A percentile compares a stretch with the other conserved stretches of the same genome.
phyloP scores from a whole-genome alignment of 176 grass and related monocot genomes.

The Rhipidocladum racemiflorum region DNA sequence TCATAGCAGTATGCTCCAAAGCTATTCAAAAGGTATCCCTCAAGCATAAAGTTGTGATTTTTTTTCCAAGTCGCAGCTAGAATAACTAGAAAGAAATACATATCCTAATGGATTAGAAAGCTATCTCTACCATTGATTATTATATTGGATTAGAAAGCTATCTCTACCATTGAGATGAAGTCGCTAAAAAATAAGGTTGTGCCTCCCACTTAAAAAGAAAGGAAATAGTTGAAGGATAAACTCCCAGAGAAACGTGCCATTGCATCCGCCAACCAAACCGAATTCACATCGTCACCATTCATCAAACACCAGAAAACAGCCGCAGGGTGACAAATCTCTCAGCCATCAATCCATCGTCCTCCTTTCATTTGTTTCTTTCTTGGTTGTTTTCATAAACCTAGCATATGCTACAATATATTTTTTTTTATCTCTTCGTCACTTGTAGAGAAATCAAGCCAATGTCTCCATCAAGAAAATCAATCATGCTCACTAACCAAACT shows the following conservation, averaged over 20 bases:
- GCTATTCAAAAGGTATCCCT: neutral
- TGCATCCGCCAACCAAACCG: neutral
- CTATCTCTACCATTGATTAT: slow-evolving; percentile 25
- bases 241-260: neutral
- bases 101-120: slow-evolving; percentile 15
- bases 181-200: neutral
- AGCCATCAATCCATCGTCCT: too few relatives aligned
- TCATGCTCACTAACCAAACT: neutral
- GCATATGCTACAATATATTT: neutral
- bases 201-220: neutral
- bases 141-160: slow-evolving; percentile 30
- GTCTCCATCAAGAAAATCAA: slow-evolving; percentile 20
- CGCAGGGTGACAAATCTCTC: neutral
- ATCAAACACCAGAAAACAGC: neutral
- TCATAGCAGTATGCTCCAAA: neutral
- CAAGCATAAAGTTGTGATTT: slow-evolving; percentile 3
- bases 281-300: neutral
- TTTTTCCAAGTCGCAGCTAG: slow-evolving; percentile 15
- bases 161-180: slow-evolving; percentile 20
- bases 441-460: neutral
- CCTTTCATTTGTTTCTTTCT: neutral
- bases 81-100: neutral
- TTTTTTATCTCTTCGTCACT: neutral
- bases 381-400: neutral
- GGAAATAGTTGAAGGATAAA: neutral